Base-by-base conservation (phyloP, 2,329 filamentous ascomycete species). In the Fusarium ramigenum region DNA sequence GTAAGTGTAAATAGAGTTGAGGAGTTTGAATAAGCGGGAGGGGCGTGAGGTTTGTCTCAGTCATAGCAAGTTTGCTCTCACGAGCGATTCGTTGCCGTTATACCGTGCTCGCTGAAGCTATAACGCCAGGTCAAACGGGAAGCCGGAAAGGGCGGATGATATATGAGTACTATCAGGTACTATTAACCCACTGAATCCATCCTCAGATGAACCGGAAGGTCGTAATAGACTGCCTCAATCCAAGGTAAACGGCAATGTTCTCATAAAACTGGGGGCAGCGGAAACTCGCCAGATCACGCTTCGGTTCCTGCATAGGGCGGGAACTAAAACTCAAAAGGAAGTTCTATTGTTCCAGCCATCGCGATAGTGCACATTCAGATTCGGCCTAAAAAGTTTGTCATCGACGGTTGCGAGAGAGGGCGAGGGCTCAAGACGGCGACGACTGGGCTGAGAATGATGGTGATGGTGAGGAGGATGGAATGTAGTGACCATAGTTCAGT, bases 401-500 rank as follows among this genome's bases (percentile, higher is more conserved):
- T 69, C n/a, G 30, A 34, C 16, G 56, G 40, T 52, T 69, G 49
- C 37, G 16, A 69, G 32, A 65, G 40, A 40, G 60, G 46, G 30
- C 28, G 40, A 40, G 60, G 46, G 30, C 28, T 57, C 36, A 49
- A 52, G 44, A 61, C 39, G 50, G 49, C 43, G 40, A 46, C 44
- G 40, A 52, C 49, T 47, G 39, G 56, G 60, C 53, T 64, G 50
- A 28, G 54, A 42, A 58, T 39, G 60, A 65, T 61, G 59, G 15
- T 43, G 54, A 54, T 43, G 62, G 56, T 44, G 28, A 61, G 36
- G 44, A 52, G 18, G 25, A 30, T 73, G 72, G 72, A 74, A 74
- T 74, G 72, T 21, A 50, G 56, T 70, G 61, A 47, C 44, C 53
- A 54, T 42, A 61, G 36, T 47, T 43, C 16, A 46, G 50, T 57